phyloP scores from a whole-genome alignment of 345 rosid genomes.

The Eucalyptus regnans region DNA sequence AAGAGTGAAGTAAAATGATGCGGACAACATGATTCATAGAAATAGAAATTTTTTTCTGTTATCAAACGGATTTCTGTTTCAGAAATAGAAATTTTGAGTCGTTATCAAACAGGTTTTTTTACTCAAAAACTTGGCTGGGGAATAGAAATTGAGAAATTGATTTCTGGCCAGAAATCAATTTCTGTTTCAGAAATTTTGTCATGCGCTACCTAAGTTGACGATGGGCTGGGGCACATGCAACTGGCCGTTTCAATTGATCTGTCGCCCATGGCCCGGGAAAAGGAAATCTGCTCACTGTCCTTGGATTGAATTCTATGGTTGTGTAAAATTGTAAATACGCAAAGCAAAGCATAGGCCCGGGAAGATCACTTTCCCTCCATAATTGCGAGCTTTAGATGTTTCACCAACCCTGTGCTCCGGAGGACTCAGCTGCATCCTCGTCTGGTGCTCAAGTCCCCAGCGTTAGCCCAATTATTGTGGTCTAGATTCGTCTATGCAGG shows the following conservation, averaged over 20 bases:
- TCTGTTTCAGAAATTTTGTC: no score
- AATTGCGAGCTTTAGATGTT: neutral
- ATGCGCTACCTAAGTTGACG: no score
- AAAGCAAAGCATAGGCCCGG: neutral
- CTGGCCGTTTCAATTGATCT: neutral
- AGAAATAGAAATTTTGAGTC: no score
- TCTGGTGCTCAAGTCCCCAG: neutral
- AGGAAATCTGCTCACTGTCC: neutral
- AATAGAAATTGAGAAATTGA: no score
- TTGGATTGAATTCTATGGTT: neutral
- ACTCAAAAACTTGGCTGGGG: no score
- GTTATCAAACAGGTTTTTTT: no score
- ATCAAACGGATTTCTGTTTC: no score
- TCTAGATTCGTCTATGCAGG: neutral
- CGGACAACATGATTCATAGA: no score
- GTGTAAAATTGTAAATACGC: neutral
- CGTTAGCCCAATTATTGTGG: neutral
- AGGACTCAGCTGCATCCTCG: neutral
- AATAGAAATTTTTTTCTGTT: no score
- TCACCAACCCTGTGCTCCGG: neutral
- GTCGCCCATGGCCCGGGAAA: neutral
- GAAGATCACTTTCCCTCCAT: neutral
- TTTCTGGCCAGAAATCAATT: no score
- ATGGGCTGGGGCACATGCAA: neutral
- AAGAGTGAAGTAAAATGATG: no score